These are phyloP conservation scores for Aphanomyces invadans DNA, from an alignment of 352 stramenopile genomes.

Conservation along the genomic window DNA sequence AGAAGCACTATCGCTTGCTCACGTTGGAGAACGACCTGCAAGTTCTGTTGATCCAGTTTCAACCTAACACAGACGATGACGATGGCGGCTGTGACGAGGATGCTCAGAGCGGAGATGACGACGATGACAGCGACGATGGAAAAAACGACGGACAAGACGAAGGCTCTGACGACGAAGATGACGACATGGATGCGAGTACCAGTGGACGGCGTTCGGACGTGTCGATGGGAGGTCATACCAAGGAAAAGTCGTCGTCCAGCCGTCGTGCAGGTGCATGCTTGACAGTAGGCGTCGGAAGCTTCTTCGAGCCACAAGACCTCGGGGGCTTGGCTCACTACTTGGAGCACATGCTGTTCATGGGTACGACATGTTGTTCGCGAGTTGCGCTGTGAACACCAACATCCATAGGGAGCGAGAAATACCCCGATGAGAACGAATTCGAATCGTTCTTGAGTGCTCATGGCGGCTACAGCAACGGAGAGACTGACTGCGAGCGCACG, in stretches of 20 bases:
- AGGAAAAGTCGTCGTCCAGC: conserved; percentile 24
- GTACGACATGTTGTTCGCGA: conserved; percentile 27
- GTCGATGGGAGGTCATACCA: conserved; percentile 23
- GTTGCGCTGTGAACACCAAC: background rate
- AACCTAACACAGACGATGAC: conserved; percentile 24
- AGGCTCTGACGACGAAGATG: conserved; percentile 28
- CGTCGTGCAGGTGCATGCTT: conserved; percentile 52
- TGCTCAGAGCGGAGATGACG: conserved; percentile 18
- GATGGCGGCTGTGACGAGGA: conserved; percentile 24
- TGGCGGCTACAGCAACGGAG: conserved; percentile 88
- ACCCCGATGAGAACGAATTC: conserved; percentile 91
- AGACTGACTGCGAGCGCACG: conserved; percentile 89
- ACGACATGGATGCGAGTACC: background rate
- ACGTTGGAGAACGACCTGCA: conserved; percentile 67
- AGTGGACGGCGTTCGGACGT: background rate
- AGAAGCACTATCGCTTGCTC: conserved; percentile 82
- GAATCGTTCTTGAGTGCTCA: conserved; percentile 83
- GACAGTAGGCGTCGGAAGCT: conserved; percentile 62
- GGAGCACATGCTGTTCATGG: conserved; percentile 97
- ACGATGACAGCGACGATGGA: conserved; percentile 23
- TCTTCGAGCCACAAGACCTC: conserved; percentile 57
- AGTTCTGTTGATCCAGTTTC: conserved; percentile 57
- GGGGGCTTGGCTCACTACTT: conserved; percentile 86
- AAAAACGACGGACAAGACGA: conserved; percentile 24
- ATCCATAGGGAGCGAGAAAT: conserved; percentile 69